Base-by-base conservation (phyloP, 805 yeast species). In the Cyberlindnera meyerae region DNA sequence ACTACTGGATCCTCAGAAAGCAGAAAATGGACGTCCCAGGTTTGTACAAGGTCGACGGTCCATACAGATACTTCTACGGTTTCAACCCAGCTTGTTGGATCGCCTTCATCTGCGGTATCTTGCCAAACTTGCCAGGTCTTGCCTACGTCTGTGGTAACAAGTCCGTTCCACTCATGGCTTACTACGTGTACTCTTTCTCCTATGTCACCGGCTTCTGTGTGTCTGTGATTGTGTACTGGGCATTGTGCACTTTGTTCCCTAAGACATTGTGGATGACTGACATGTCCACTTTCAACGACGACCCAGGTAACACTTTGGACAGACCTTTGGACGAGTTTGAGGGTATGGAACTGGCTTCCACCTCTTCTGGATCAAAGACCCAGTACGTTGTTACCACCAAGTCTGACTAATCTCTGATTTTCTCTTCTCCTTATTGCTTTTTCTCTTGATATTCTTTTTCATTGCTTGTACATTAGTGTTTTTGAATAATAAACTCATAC, bases 31-130 rank as follows among this genome's bases (percentile, higher is more conserved):
- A 70, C 41, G 58, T 85, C 33, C 69, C 73, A 32, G 87, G 82
- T 44, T 61, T 86, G 40, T 87, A 80, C 63, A 56, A 71, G 56
- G 12, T 44, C 48, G 46, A 62, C 57, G 47, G 69, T 55, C 51
- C 62, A 58, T 44, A 61, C 62, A 47, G 83, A 82, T 68, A 71
- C 63, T 65, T 77, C 65, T 65, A 67, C 64, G 95, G 95, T 18
- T 51, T 74, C 60, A 83, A 84, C 58, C 82, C 89, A 83, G 70
- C 93, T 48, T 95, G 89, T 1, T 77, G 73, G 45, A 75, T 71
- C 24, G 90, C 95, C 1, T 86, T 61, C 42, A 16, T 59, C 12
- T 46, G 58, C 37, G 66, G 67, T 35, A 53, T 62, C 33, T 62
- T 58, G 12, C 68, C 68, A 25, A 61, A 62, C 37, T 47, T 63